phyloP scores from a whole-genome alignment of 2,329 filamentous ascomycete species.

The Ophioceras dolichostomum region DNA sequence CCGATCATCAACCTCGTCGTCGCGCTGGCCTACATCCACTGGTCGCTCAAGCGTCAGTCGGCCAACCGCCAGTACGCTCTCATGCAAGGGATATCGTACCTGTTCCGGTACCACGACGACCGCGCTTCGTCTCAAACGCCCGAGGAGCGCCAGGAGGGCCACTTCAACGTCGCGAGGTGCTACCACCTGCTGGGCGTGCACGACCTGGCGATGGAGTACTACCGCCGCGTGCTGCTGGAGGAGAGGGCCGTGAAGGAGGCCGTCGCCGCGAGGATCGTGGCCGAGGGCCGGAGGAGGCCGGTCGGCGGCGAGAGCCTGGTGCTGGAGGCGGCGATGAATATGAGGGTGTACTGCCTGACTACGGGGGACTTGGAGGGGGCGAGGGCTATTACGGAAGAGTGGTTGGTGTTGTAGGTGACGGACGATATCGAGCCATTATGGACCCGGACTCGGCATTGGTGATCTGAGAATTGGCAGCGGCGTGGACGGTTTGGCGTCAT shows the following conservation, averaged over 20 bases:
- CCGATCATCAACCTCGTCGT: slow-evolving; percentile 70
- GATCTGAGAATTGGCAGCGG: too few relatives aligned
- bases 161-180: slow-evolving; percentile 66
- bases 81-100: slow-evolving; percentile 71
- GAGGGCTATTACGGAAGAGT: slow-evolving; percentile 45
- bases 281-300: slow-evolving; percentile 3
- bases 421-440: too few relatives aligned
- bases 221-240: slow-evolving; percentile 38
- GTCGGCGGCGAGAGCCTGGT: slow-evolving; percentile 40
- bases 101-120: slow-evolving; percentile 59
- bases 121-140: slow-evolving; percentile 24
- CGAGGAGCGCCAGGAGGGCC: slow-evolving; percentile 55
- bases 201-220: slow-evolving; percentile 62
- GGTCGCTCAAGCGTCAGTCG: slow-evolving; percentile 76
- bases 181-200: slow-evolving; percentile 66
- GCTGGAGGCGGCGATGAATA: slow-evolving; percentile 61
- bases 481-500: too few relatives aligned
- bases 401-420: slow-evolving; percentile 36
- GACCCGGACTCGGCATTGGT: too few relatives aligned
- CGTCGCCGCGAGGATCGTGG: slow-evolving; percentile 3
- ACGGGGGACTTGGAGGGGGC: slow-evolving; percentile 52
- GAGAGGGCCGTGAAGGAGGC: slow-evolving; percentile 14
- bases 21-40: slow-evolving; percentile 75
- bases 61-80: slow-evolving; percentile 85
- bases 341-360: slow-evolving; percentile 55